Percentiles rank a stretch among this genome's conserved stretches.
Conservation (phyloP, 2,329 filamentous ascomycete species). For the Colletotrichum echinochloae region DNA sequence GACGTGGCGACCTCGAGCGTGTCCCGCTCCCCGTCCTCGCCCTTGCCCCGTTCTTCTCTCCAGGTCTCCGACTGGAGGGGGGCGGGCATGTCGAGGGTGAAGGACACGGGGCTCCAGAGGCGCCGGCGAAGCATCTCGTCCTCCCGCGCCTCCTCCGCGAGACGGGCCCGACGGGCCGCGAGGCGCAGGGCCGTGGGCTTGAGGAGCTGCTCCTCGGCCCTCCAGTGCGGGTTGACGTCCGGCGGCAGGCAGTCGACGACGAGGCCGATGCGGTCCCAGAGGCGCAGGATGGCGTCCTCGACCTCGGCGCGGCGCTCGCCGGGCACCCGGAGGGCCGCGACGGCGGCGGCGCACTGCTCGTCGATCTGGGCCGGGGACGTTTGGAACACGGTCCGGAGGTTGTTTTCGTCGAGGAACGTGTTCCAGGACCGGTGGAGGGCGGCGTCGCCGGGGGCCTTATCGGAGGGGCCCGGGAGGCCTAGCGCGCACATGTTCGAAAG, state of each 20-base stretch:
- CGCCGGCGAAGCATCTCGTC: background rate
- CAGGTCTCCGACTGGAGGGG: too few relatives aligned
- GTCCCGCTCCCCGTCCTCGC: background rate
- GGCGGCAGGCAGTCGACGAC: constrained; percentile 4
- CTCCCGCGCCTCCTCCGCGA: background rate
- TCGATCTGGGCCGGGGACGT: constrained; percentile 2
- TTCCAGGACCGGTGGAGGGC: constrained; percentile 7
- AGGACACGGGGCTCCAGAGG: background rate
- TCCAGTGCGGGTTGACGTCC: constrained; percentile 3
- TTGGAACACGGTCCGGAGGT: background rate
- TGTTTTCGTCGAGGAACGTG: background rate
- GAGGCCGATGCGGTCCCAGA: constrained; percentile 11
- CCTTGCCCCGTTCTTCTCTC: background rate
- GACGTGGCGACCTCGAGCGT: background rate
- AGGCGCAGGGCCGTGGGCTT: constrained; percentile 16
- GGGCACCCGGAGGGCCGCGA: background rate
- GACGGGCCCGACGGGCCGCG: background rate
- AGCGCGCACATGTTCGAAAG: constrained; percentile 5
- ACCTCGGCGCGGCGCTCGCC: background rate
- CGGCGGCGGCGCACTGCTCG: background rate
- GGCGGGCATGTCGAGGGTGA: background rate
- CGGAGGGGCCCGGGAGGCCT: constrained; percentile 6
- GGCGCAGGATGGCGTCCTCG: background rate
- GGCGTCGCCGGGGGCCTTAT: background rate
- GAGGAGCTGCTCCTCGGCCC: constrained; percentile 14